A percentile compares a stretch with the other conserved stretches of the same genome.
Evolutionary conservation across 805 yeast genomes (phyloP).

Genomic region (Saturnispora kantuleensis): DNA sequence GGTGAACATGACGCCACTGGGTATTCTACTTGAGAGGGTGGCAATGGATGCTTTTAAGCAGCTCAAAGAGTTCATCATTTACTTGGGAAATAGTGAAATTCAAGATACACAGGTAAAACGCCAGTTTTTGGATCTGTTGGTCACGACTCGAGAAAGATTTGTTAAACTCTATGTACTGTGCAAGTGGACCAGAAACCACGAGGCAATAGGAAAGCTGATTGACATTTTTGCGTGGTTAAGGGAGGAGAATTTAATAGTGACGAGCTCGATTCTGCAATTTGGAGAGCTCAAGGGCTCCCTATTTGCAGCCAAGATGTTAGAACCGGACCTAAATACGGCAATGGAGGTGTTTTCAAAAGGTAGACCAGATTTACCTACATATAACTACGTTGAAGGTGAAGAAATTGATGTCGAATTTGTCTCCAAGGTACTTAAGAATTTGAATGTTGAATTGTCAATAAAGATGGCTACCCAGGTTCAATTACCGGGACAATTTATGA

Average conservation of each 20-base stretch:
- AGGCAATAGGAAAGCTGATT: slow-evolving; percentile 63
- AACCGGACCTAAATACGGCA: slow-evolving; percentile 83
- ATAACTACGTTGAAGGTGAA: slow-evolving; percentile 41
- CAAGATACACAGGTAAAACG: slow-evolving; percentile 60
- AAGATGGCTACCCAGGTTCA: slow-evolving; percentile 59
- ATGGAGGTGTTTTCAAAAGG: slow-evolving; percentile 75
- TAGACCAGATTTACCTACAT: slow-evolving; percentile 62
- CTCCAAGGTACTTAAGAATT: slow-evolving; percentile 50
- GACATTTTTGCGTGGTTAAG: slow-evolving; percentile 85
- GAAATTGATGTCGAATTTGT: slow-evolving; percentile 47
- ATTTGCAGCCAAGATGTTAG: slow-evolving; percentile 83
- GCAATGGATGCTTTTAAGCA: slow-evolving; percentile 56
- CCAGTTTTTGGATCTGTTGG: slow-evolving; percentile 56
- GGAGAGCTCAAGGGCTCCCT: slow-evolving; percentile 61
- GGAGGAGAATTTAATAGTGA: slow-evolving; percentile 60
- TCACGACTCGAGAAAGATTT: slow-evolving; percentile 71
- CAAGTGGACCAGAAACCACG: slow-evolving; percentile 77
- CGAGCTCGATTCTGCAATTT: slow-evolving; percentile 55
- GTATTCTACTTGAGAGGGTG: slow-evolving; percentile 47
- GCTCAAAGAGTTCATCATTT: slow-evolving; percentile 49
- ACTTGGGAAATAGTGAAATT: slow-evolving; percentile 36
- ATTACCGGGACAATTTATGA: slow-evolving; percentile 55
- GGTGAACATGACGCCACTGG: slow-evolving; percentile 56
- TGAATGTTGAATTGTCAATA: slow-evolving; percentile 64
- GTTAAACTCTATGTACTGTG: slow-evolving; percentile 75